Evolutionary conservation across 306 rosid genomes (phyloP).

Genomic region (Pyrus betulifolia): DNA sequence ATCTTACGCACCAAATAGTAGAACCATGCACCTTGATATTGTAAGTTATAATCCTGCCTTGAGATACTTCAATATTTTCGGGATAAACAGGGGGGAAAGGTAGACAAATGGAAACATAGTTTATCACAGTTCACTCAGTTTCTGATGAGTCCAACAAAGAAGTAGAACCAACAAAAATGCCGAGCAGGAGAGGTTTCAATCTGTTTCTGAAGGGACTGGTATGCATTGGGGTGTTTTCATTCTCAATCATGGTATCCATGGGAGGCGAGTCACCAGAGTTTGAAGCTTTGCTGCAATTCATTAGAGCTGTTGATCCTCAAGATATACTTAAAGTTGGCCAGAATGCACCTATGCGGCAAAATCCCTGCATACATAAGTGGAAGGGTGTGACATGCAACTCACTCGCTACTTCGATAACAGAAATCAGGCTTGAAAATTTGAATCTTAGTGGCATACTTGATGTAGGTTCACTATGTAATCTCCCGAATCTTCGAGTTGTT

Average conservation of each 20-base stretch:
- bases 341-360: background rate
- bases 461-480: conserved; percentile 35
- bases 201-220: conserved; percentile 20
- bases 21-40: background rate
- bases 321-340: conserved; percentile 7
- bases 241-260: background rate
- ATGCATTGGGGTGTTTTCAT: conserved; percentile 5
- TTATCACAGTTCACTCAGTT: background rate
- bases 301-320: conserved; percentile 32
- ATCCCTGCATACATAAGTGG: conserved; percentile 19
- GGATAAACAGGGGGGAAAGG: background rate
- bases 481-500: conserved; percentile 23
- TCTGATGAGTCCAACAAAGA: conserved; percentile 10
- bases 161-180: conserved; percentile 15
- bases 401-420: conserved; percentile 9
- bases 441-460: conserved; percentile 31
- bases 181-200: conserved; percentile 1
- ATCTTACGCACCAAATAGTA: conserved; percentile 11
- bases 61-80: background rate
- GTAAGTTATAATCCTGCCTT: background rate
- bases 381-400: conserved; percentile 27
- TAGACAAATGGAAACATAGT: background rate
- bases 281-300: conserved; percentile 16
- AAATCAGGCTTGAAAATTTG: conserved; percentile 30
- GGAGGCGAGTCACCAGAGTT: conserved; percentile 21